Base-by-base conservation (phyloP, 768 basidiomycete genomes). In the Xerocomus brunneocitrinus region DNA sequence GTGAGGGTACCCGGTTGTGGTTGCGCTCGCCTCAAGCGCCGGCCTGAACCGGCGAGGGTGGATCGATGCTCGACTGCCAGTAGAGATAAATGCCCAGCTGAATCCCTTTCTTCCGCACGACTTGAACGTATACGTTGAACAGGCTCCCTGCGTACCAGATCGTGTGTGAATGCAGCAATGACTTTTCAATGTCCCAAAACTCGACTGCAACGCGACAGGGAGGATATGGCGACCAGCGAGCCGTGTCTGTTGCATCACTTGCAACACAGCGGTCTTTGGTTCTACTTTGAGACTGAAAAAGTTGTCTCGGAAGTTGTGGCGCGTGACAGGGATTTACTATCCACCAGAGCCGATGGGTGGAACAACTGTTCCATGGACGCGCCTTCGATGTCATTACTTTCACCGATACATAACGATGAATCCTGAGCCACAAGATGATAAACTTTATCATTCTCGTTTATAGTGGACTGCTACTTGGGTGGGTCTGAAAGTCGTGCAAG, bases 31-130 rank as follows among this genome's bases (percentile, higher is more conserved):
- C 56, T 32, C 62, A 57, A 30, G 38, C 10, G 12, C 71, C 56
- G 7, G 74, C 73, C 52, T 60, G 51, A 50, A 58, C 64, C 9
- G 85, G 86, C 1, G 89, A 89, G n/a, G 82, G 69, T 0, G 85
- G 80, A 58, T 94, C 91, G 30, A 90, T 78, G 50, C 76, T 84
- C 24, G 85, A 87, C 67, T 95, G 92, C 8, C 94, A 79, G 65
- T 94, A 91, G 2, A 95, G 76, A 62, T 95, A 95, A 30, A 95
- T 82, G 1, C 94, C 94, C 2, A 95, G 75, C 62, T 97, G 93
- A 3, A 76, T 62, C 25, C 75, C 76, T 67, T 95, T 95, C 79
- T 89, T 91, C 58, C 84, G 81, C 47, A 92, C 85, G 42, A 93
- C 78, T 67, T 95, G 92, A 40, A 94, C 85, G 62, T 95, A 95